Percentiles rank a stretch among this genome's conserved stretches.
phyloP scores from a whole-genome alignment of 345 rosid species.

The Clarkia xantiana region DNA sequence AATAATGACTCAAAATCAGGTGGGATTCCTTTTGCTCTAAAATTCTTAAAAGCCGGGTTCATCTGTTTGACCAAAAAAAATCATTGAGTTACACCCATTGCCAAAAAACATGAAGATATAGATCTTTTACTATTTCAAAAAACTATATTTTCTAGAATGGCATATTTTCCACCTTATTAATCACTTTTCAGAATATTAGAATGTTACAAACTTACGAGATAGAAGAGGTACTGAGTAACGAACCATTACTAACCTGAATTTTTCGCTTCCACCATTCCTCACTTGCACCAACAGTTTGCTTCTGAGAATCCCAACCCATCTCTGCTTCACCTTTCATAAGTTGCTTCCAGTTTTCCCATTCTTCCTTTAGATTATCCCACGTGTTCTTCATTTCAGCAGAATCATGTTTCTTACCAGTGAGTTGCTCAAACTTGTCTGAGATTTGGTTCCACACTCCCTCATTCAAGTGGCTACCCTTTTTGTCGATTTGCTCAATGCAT shows the following conservation, averaged over 20 bases:
- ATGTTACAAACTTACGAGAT: too few relatives aligned
- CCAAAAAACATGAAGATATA: too few relatives aligned
- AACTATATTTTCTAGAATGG: too few relatives aligned
- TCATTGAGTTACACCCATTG: not conserved
- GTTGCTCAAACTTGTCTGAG: not conserved
- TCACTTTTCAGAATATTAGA: too few relatives aligned
- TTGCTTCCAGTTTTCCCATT: constrained; percentile 2
- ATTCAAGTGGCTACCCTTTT: not conserved
- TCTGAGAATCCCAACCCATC: not conserved
- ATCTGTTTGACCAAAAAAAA: not conserved
- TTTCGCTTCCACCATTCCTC: constrained; percentile 1
- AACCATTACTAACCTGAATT: not conserved
- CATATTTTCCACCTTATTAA: too few relatives aligned
- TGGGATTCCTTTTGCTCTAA: not conserved
- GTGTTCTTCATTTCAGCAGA: not conserved
- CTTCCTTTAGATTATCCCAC: not conserved
- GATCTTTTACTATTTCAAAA: too few relatives aligned
- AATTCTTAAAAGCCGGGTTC: not conserved
- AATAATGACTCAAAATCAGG: not conserved
- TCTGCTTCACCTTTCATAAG: constrained; percentile 1
- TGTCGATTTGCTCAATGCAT: constrained; percentile 2
- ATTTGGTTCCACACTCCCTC: not conserved
- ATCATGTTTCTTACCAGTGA: constrained; percentile 1
- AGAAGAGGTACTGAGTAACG: too few relatives aligned
- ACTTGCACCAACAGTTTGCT: constrained; percentile 1